Evolutionary conservation across 345 rosid species (phyloP), one percentile per base, ranked within the genome.

Genomic region (Jatropha curcas): DNA sequence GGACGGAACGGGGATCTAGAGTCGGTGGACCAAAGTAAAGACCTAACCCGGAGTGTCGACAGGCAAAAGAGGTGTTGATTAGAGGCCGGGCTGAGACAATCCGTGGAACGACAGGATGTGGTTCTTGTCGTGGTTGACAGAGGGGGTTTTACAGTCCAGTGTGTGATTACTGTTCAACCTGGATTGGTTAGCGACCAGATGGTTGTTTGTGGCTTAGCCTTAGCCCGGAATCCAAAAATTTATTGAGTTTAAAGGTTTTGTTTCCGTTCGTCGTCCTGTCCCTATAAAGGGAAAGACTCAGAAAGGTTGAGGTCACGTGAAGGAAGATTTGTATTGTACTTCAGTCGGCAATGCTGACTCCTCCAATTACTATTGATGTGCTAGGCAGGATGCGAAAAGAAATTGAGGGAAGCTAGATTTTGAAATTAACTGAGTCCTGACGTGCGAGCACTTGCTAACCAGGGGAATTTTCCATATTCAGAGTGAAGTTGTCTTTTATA

Each of bases 311-410:
- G 41, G 69, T 67, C 96, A 86, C 75, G 85, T 88, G 12, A 81
- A 82, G 27, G 89, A 83, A 72, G n/a, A n/a, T n/a, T 63, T 89
- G 8, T 88, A 87, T 63, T 92, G 91, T 60, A 58, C n/a, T n/a
- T 92, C 31, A 84, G 73, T 86, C 87, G 80, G 92, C 97, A 17
- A 16, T 82, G 73, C 77, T 88, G 1, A 74, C 73, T 9, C 78
- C 87, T 52, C 99, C 98, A 13, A 85, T 95, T 72, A 88, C 71
- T 45, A 85, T 90, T 2, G 97, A 90, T 81, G 98, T 82, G 96
- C 97, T 65, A 81, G n/a, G 94, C 1, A 78, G 93, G 53, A 94
- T n/a, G 96, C 71, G 96, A 94, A 77, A 31, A 24, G 98, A 90
- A 27, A 88, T 92, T n/a, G 90, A 85, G 77, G n/a, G 83, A 77